phyloP scores from a whole-genome alignment of 805 yeast genomes.

The Yamadazyma philogaea region DNA sequence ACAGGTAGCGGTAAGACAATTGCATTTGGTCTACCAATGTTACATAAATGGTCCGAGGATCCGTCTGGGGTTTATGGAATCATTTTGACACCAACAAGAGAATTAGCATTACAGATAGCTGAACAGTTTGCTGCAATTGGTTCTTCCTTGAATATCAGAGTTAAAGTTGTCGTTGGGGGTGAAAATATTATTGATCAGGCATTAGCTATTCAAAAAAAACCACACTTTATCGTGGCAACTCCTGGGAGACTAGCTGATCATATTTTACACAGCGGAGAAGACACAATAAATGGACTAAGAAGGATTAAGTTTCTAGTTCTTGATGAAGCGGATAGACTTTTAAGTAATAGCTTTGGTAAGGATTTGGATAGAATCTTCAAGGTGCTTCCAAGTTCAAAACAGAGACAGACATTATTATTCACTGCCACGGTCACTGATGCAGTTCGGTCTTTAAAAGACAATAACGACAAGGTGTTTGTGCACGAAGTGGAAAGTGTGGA shows the following conservation, averaged over 20 bases:
- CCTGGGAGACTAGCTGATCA: constrained; percentile 97
- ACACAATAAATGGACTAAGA: constrained; percentile 73
- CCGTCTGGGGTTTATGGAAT: constrained; percentile 92
- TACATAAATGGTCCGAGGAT: constrained; percentile 90
- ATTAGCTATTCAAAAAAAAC: constrained; percentile 71
- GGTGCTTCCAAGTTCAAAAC: constrained; percentile 64
- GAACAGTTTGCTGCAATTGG: constrained; percentile 96
- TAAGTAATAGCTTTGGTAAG: constrained; percentile 77
- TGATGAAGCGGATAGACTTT: constrained; percentile 93
- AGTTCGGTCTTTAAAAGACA: constrained; percentile 73
- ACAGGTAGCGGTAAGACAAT: constrained; percentile 98
- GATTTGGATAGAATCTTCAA: constrained; percentile 73
- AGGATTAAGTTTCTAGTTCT: constrained; percentile 78
- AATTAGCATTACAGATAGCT: constrained; percentile 92
- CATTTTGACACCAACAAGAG: constrained; percentile 88
- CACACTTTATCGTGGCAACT: constrained; percentile 94
- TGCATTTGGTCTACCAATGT: constrained; percentile 97
- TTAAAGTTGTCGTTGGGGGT: constrained; percentile 90
- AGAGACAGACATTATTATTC: constrained; percentile 84
- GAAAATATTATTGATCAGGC: constrained; percentile 91
- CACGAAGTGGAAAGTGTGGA: constrained; percentile 76
- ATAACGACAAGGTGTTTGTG: constrained; percentile 57
- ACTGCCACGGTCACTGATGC: constrained; percentile 97
- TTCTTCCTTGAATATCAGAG: constrained; percentile 77
- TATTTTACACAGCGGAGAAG: constrained; percentile 82